Conservation (phyloP, 2,329 filamentous ascomycete species). For the Chaetomiaceae sp. region DNA sequence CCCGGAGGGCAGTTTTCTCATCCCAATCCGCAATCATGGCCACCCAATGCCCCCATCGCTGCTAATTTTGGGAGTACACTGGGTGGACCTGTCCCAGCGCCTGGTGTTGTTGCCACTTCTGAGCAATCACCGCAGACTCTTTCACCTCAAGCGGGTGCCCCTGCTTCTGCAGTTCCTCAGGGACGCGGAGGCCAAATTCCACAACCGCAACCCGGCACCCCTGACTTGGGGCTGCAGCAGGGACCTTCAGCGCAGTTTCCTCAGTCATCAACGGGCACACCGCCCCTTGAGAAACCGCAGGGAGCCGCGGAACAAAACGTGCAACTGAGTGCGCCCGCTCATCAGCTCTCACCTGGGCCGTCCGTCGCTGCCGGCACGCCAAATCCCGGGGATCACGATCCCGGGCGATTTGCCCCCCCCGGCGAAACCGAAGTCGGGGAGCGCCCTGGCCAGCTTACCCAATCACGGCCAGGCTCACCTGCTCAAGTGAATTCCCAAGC, state of each 20-base stretch:
- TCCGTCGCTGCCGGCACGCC: too few species aligned
- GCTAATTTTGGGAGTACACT: not conserved
- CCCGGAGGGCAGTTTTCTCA: not conserved
- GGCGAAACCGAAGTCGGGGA: too few species aligned
- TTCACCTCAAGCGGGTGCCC: not conserved
- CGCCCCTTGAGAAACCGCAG: not conserved
- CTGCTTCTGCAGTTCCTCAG: not conserved
- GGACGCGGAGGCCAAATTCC: not conserved
- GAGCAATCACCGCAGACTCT: not conserved
- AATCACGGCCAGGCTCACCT: not conserved
- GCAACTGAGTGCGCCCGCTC: too few species aligned
- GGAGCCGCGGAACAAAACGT: too few species aligned
- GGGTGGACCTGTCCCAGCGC: not conserved
- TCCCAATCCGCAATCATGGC: not conserved
- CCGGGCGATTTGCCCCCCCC: too few species aligned
- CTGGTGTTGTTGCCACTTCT: too few species aligned
- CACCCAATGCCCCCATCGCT: not conserved
- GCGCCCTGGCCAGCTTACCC: not conserved
- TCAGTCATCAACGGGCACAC: not conserved
- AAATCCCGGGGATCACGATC: not conserved
- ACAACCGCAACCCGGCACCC: not conserved
- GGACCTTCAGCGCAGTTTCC: not conserved
- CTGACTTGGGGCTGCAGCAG: not conserved
- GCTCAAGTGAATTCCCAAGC: not conserved
- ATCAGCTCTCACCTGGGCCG: too few species aligned